Conservation (phyloP, 768 basidiomycete species). For the Tephrocybe sp. region DNA sequence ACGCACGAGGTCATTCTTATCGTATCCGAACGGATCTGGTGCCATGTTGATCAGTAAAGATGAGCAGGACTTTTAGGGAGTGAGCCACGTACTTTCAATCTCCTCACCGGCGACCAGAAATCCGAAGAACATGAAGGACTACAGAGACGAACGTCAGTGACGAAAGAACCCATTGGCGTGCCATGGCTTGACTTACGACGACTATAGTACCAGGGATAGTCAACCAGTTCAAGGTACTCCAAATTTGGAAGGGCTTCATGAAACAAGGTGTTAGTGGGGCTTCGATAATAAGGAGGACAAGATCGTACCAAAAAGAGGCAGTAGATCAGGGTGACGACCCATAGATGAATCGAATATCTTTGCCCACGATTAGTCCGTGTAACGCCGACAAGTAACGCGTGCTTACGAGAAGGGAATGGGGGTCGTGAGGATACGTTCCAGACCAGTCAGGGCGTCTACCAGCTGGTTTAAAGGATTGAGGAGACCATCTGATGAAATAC, state of each 20-base stretch:
- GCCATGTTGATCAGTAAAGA: too few species aligned
- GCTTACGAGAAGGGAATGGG: slow-evolving; percentile 75
- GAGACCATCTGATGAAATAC: slow-evolving; percentile 39
- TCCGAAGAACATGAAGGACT: slow-evolving; percentile 73
- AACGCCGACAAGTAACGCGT: neutral
- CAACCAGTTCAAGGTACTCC: slow-evolving; percentile 51
- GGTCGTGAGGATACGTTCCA: slow-evolving; percentile 74
- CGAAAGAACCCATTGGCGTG: slow-evolving; percentile 18
- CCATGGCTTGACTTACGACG: slow-evolving; percentile 30
- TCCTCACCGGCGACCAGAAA: slow-evolving; percentile 75
- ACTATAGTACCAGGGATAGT: slow-evolving; percentile 66
- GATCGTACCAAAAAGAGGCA: slow-evolving; percentile 54
- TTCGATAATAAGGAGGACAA: neutral
- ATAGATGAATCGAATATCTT: slow-evolving; percentile 70
- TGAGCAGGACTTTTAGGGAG: slow-evolving; percentile 6
- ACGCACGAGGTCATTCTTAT: slow-evolving; percentile 70
- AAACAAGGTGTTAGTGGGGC: neutral
- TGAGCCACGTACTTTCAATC: slow-evolving; percentile 69
- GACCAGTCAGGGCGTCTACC: slow-evolving; percentile 64
- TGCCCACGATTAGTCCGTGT: neutral
- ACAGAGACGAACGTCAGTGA: neutral
- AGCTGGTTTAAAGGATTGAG: slow-evolving; percentile 50
- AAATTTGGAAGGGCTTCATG: slow-evolving; percentile 65
- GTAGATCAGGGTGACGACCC: slow-evolving; percentile 64
- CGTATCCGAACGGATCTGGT: slow-evolving; percentile 58